Evolutionary conservation across 768 basidiomycete species (phyloP), one percentile per base, ranked within the genome.

Genomic region (Hypsizygus marmoreus): DNA sequence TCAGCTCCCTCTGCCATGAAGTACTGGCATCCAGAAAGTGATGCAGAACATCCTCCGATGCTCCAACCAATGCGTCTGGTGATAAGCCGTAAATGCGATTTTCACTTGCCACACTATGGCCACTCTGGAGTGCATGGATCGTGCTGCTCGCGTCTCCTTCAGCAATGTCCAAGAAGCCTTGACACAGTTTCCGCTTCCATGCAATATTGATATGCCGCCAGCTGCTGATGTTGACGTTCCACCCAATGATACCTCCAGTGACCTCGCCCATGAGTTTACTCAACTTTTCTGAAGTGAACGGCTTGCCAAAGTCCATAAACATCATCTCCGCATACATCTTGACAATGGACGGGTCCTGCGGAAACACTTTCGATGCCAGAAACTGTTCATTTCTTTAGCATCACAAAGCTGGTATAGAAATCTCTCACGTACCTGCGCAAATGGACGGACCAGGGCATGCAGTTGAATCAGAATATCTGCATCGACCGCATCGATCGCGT

Each of bases 41-140:
- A 0, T 50, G 56, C 2, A 69, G 38, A 0, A 62, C 32, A 28
- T 67, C 62, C 41, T 67, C 63, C 1, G 59, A 0, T 1, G 40
- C 55, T 1, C 61, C 60, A 14, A 39, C 12, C 3, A 63, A 35
- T 1, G 59, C 41, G 13, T 64, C 56, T 0, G 53, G 40, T n/a
- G 58, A 61, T 0, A 68, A 33, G 0, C 65, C 66, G 54, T 69
- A 68, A 2, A 62, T 24, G 0, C 41, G n/a, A 22, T 63, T 60
- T 25, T 68, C 65, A 0, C 56, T 62, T 1, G 34, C 19, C 0
- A 38, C 14, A 7, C 32, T 50, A 39, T 69, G 66, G 0, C 63
- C 62, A 16, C 50, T 50, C 47, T 67, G 66, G 2, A 60, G 49
- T 0, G 62, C 57, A 11, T 58, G 47, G 0, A 63, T 25, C 0